Base-by-base conservation (phyloP, 2,329 filamentous ascomycete genomes). In the Ascomycota sp. region DNA sequence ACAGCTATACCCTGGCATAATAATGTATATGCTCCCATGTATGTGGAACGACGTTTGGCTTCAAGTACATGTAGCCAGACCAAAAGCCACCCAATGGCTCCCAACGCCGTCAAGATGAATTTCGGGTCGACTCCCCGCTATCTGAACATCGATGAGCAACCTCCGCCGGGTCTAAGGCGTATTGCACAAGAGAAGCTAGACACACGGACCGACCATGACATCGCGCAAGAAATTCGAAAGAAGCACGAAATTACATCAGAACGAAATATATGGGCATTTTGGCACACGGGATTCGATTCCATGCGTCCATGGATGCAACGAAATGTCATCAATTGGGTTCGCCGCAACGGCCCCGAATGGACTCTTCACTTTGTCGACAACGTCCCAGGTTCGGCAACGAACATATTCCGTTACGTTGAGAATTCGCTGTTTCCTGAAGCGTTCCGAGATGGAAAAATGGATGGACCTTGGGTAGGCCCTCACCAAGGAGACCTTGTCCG, bases 401-500 rank as follows among this genome's bases (percentile, higher is more conserved):
- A 27, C 27, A 11, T 27, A 9, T 11, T 9, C 27, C 8, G 6
- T 11, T 27, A 27, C 27, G 9, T 27, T 11, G 27, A 27, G 27
- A 9, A 27, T 9, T 9, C 8, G 3, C 11, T 27, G 3, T 27
- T 27, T 11, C 27, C 27, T 11, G 27, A 27, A 9, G 27, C 27
- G 9, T 27, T 27, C 6, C 8, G 11, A 9, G 6, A 27, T 11
- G 27, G 27, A 27, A 27, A 3, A 9, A 27, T 27, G 27, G 27
- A 27, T 11, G 27, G 27, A 9, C 27, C 27, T 9, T 11, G 11
- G 9, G 11, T 11, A 6, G 27, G 27, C 27, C 27, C 27, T 9
- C 27, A 27, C 6, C 8, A 11, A 11, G 27, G 9, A 11, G 27
- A 27, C 27, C 27, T 27, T 9, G 2, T 27, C 3, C 8, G 63